These are phyloP conservation scores for Talaromyces amestolkiae DNA, from an alignment of 2,329 filamentous ascomycete genomes.

Conservation along the genomic window DNA sequence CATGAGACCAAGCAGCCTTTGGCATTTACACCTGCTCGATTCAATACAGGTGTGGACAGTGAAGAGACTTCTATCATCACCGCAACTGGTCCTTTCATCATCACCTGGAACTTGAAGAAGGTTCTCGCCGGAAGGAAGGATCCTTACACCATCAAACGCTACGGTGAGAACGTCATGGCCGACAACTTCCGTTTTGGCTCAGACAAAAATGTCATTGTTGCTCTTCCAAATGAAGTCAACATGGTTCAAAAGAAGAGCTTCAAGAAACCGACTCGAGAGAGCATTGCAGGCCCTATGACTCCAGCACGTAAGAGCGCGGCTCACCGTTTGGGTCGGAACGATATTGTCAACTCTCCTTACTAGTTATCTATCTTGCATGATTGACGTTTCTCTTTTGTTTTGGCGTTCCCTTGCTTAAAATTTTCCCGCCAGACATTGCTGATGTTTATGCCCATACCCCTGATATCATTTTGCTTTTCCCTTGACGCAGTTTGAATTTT, in stretches of 20 bases:
- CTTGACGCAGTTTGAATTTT: not conserved
- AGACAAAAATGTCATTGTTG: slow-evolving; percentile 97
- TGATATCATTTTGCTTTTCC: not conserved
- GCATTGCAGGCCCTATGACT: slow-evolving; percentile 67
- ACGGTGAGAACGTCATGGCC: slow-evolving; percentile 90
- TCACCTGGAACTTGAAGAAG: slow-evolving; percentile 95
- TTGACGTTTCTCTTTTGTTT: not conserved
- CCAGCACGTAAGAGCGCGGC: slow-evolving; percentile 40
- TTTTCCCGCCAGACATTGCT: not conserved
- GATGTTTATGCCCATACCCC: slow-evolving; percentile 6
- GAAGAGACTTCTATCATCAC: slow-evolving; percentile 94
- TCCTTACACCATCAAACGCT: slow-evolving; percentile 94
- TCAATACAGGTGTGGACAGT: slow-evolving; percentile 80
- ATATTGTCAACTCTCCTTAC: slow-evolving; percentile 72
- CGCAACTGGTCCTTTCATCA: slow-evolving; percentile 91
- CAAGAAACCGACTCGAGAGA: slow-evolving; percentile 86
- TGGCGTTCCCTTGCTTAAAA: not conserved
- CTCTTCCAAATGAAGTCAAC: slow-evolving; percentile 93
- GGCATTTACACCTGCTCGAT: slow-evolving; percentile 85
- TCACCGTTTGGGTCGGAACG: slow-evolving; percentile 65
- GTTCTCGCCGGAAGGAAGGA: slow-evolving; percentile 76
- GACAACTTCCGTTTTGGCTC: slow-evolving; percentile 98
- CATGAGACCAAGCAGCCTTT: slow-evolving; percentile 88
- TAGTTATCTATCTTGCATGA: not conserved
- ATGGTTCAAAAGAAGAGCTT: slow-evolving; percentile 88